These are phyloP conservation scores for Alternaria gansuensis DNA, from an alignment of 2,329 filamentous ascomycete genomes.

Conservation along the genomic window DNA sequence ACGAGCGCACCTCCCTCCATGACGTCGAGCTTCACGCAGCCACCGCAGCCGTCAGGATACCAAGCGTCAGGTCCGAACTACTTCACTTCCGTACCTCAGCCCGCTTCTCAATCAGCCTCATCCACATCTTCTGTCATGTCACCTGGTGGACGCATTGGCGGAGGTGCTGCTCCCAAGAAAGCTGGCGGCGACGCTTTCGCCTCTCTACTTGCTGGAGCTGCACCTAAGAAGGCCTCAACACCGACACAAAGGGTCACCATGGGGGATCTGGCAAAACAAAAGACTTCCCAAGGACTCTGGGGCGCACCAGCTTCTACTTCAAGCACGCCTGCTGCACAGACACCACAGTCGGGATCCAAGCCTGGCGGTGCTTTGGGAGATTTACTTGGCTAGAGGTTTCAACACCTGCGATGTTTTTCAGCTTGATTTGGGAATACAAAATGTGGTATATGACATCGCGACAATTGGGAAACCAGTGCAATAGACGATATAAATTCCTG, in stretches of 20 bases:
- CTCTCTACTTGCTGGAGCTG: constrained; percentile 79
- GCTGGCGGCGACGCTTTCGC: constrained; percentile 87
- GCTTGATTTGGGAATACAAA: constrained; percentile 14
- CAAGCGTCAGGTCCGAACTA: constrained; percentile 90
- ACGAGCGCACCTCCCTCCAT: constrained; percentile 61
- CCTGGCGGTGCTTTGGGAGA: constrained; percentile 50
- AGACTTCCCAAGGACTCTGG: constrained; percentile 94
- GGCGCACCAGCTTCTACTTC: constrained; percentile 68
- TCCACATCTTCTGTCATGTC: constrained; percentile 57
- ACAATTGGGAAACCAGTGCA: constrained; percentile 2
- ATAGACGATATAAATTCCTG: neutral
- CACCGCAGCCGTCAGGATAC: constrained; percentile 69
- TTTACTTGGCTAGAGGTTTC: constrained; percentile 42
- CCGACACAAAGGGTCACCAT: constrained; percentile 74
- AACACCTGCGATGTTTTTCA: constrained; percentile 5
- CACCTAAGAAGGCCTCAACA: constrained; percentile 76
- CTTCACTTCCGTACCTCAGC: constrained; percentile 77
- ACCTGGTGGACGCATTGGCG: constrained; percentile 53
- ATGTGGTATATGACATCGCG: constrained; percentile 6
- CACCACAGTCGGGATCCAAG: constrained; percentile 45
- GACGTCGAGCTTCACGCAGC: constrained; percentile 53
- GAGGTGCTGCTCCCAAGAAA: constrained; percentile 52
- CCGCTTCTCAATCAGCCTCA: constrained; percentile 45
- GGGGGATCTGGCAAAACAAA: constrained; percentile 96
- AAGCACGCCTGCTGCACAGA: constrained; percentile 43